A percentile compares a stretch with the other conserved stretches of the same genome.
These are phyloP conservation scores for Gypsophila paniculata DNA, from an alignment of 179 eudicot genomes.

Conservation along the genomic window DNA sequence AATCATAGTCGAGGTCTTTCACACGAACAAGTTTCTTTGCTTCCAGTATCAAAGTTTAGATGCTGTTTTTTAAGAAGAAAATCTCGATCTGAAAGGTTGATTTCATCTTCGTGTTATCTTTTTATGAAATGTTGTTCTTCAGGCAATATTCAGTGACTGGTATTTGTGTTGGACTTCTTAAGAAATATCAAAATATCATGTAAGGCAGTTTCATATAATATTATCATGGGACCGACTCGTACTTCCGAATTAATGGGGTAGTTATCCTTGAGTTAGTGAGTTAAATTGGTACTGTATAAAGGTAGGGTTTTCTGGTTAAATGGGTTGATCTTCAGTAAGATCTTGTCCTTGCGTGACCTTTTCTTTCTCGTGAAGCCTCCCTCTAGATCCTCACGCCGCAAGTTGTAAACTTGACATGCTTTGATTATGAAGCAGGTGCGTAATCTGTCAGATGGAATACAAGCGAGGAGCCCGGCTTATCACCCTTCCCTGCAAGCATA, in stretches of 20 bases:
- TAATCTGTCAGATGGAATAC: conserved; percentile 93
- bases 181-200: too few species aligned
- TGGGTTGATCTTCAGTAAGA: background rate
- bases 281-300: too few species aligned
- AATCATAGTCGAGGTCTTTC: conserved; percentile 88
- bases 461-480: conserved; percentile 66
- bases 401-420: background rate
- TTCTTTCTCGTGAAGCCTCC: background rate
- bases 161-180: too few species aligned
- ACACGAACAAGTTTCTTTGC: conserved; percentile 56
- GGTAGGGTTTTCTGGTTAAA: too few species aligned
- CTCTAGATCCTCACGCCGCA: background rate
- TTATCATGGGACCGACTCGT: too few species aligned
- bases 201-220: too few species aligned
- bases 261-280: too few species aligned
- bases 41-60: conserved; percentile 72
- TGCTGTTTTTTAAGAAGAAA: conserved; percentile 63
- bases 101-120: background rate
- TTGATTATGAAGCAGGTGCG: conserved; percentile 53
- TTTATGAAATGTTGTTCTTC: too few species aligned
- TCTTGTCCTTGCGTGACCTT: background rate
- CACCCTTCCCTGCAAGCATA: conserved; percentile 86
- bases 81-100: conserved; percentile 65
- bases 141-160: too few species aligned
- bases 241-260: too few species aligned